phyloP scores from a whole-genome alignment of 1,139 yeast genomes.

The Groenewaldozyma auringiensis region DNA sequence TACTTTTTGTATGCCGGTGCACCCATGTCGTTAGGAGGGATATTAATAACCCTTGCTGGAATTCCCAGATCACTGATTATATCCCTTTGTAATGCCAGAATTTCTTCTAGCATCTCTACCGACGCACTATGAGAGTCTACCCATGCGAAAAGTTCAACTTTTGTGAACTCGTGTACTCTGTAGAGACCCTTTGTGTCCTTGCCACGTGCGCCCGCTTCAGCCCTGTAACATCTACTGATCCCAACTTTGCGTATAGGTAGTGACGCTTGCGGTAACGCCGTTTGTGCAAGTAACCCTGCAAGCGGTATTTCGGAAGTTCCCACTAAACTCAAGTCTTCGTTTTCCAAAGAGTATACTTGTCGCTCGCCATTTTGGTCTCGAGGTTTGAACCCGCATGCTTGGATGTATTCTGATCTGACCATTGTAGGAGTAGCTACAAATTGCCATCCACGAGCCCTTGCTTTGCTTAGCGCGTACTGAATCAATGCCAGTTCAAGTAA shows the following conservation, averaged over 20 bases:
- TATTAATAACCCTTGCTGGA: conserved; percentile 70
- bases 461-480: conserved; percentile 63
- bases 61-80: conserved; percentile 64
- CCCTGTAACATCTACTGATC: conserved; percentile 78
- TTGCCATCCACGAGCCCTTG: conserved; percentile 58
- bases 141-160: conserved; percentile 89
- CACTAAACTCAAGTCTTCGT: conserved; percentile 54
- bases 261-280: conserved; percentile 32
- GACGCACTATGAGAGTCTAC: conserved; percentile 35
- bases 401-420: conserved; percentile 66
- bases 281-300: conserved; percentile 60
- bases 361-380: conserved; percentile 81
- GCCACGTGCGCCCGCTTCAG: conserved; percentile 98
- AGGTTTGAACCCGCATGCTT: conserved; percentile 94
- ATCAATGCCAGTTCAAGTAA: conserved; percentile 82
- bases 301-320: conserved; percentile 97
- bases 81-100: conserved; percentile 57
- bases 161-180: conserved; percentile 96
- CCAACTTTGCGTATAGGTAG: conserved; percentile 64
- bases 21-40: conserved; percentile 90
- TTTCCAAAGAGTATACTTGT: conserved; percentile 61
- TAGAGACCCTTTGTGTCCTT: conserved; percentile 86
- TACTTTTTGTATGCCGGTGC: conserved; percentile 89
- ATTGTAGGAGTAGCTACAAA: conserved; percentile 80
- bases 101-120: conserved; percentile 46